Base-by-base conservation (phyloP, 2,329 filamentous ascomycete species). In the Ilyonectria sp. region DNA sequence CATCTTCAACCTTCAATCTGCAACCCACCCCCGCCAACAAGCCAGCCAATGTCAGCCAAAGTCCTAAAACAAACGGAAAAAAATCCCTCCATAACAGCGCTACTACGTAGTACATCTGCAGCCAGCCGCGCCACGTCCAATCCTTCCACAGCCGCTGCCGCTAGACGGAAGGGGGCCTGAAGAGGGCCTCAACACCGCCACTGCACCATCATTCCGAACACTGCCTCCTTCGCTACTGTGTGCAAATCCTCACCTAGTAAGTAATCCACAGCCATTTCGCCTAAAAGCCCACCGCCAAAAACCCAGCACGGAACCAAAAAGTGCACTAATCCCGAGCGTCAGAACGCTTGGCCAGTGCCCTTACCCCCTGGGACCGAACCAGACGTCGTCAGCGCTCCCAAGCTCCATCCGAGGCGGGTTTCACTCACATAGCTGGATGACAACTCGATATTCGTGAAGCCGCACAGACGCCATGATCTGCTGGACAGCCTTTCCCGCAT, bases 291-390 rank as follows among this genome's bases (percentile, higher is more conserved):
- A 8, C 37, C 13, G 6, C 37, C 13, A n/a, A 40, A 17, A 13
- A 35, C 50, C 29, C 50, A 21, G 15, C n/a, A 35, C 31, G 49
- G 49, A 29, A 5, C 9, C 6, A 21, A 11, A 53, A 35, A 33
- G 33, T 21, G 50, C 50, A 53, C 31, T 35, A 53, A 53, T 53
- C 31, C 29, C 50, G 10, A 35, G 50, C 50, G 13, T 31, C 29
- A 11, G 50, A 53, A 35, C 50, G 31, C 50, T n/a, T 53, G 50
- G 50, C 50, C 50, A 53, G 31, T 35, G 50, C 50, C n/a, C 13
- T 37, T 4, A 5, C n/a, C 31, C 50, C 31, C 9, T 33, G 49
- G 33, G 26, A 7, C 40, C 40, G 37, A 43, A 15, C 15, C 37
- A 7, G 10, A 43, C 37, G n/a, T 43, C 7, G 40, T 43, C 40